Conservation (phyloP, 2,329 filamentous ascomycete genomes). For the Thelonectria olida region DNA sequence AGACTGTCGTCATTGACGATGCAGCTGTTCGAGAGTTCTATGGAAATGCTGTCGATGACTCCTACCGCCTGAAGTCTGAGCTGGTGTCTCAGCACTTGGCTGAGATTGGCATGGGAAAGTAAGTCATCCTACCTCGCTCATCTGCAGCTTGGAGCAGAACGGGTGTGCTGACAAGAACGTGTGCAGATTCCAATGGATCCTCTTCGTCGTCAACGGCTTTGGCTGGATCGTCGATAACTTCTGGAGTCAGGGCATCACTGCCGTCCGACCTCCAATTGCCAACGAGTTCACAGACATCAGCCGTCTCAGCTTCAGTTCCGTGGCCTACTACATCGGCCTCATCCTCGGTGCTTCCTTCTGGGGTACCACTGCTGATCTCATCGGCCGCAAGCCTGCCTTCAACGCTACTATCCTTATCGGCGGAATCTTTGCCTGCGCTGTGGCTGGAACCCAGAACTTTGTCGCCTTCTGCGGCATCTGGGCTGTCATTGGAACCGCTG, state of each 20-base stretch:
- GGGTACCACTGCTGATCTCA: conserved; percentile 52
- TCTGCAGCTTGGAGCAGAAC: too few species aligned
- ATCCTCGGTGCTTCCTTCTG: conserved; percentile 57
- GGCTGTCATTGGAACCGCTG: conserved; percentile 55
- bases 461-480: conserved; percentile 64
- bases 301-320: conserved; percentile 43
- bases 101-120: conserved; percentile 48
- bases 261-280: conserved; percentile 43
- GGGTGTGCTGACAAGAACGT: background rate
- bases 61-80: conserved; percentile 46
- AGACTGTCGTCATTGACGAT: conserved; percentile 19
- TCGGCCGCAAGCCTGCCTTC: conserved; percentile 55
- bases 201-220: conserved; percentile 57
- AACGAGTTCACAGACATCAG: conserved; percentile 47
- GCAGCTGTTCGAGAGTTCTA: conserved; percentile 44
- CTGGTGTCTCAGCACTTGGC: conserved; percentile 41
- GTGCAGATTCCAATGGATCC: conserved; percentile 50
- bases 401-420: conserved; percentile 55
- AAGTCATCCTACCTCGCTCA: conserved; percentile 16
- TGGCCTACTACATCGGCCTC: conserved; percentile 52
- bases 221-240: conserved; percentile 58
- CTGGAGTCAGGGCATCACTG: conserved; percentile 49
- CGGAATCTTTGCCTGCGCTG: conserved; percentile 65
- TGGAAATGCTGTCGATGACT: conserved; percentile 41
- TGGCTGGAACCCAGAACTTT: conserved; percentile 67